Conservation (phyloP, 768 basidiomycete species). For the Phylloporus arenicola region DNA sequence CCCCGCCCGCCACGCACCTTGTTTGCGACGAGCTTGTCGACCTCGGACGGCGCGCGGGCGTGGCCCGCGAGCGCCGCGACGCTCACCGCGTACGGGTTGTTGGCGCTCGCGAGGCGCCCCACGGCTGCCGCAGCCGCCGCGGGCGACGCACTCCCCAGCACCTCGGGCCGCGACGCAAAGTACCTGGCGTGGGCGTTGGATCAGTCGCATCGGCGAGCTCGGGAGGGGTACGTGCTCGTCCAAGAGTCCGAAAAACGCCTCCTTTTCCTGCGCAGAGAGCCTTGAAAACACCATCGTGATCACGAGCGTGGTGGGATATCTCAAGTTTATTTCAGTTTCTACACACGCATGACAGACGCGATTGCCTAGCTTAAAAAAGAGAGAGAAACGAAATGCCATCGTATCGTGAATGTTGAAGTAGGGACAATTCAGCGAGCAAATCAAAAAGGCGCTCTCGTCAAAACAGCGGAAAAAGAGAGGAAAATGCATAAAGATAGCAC, state of each 20-base stretch:
- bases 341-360: constrained; percentile 25
- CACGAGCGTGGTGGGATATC: background rate
- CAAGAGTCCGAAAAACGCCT: constrained; percentile 74
- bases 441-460: background rate
- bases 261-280: constrained; percentile 62
- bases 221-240: constrained; percentile 53
- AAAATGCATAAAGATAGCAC: constrained; percentile 18
- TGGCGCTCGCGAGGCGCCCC: constrained; percentile 41
- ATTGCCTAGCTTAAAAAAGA: constrained; percentile 17
- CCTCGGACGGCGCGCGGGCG: constrained; percentile 10
- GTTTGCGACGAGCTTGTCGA: constrained; percentile 21
- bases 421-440: background rate
- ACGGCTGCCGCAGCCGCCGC: constrained; percentile 38
- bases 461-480: constrained; percentile 2
- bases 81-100: too few relatives aligned
- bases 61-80: constrained; percentile 41
- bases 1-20: too few relatives aligned
- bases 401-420: constrained; percentile 16
- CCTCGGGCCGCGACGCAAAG: constrained; percentile 66
- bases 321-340: constrained; percentile 15
- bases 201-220: background rate
- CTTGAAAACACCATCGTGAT: constrained; percentile 64
- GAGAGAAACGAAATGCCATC: background rate
- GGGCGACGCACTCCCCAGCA: constrained; percentile 36
- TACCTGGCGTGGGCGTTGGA: constrained; percentile 42